A percentile compares a stretch with the other conserved stretches of the same genome.
Conservation (phyloP, 2,329 filamentous ascomycete species). For the Metarhizium anisopliae region DNA sequence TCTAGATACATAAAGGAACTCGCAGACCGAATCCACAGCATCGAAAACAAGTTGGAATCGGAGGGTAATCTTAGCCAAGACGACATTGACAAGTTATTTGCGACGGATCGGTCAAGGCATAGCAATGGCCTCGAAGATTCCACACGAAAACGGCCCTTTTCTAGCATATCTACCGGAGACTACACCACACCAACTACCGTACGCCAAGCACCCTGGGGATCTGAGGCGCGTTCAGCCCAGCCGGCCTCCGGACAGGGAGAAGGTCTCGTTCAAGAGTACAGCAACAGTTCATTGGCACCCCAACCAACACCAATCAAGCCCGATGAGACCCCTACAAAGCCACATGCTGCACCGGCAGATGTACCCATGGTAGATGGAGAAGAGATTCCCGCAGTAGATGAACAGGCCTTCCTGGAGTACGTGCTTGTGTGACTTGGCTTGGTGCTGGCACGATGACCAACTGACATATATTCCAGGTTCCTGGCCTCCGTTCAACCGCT, state of each 20-base stretch:
- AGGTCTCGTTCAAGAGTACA: slow-evolving; percentile 22
- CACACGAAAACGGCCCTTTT: slow-evolving; percentile 37
- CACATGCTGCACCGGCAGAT: slow-evolving; percentile 25
- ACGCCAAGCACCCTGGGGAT: slow-evolving; percentile 36
- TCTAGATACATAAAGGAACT: slow-evolving; percentile 81
- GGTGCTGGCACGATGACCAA: not conserved
- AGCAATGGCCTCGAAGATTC: slow-evolving; percentile 20
- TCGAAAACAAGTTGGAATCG: slow-evolving; percentile 67
- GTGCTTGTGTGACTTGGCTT: slow-evolving; percentile 9
- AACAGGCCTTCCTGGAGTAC: slow-evolving; percentile 37
- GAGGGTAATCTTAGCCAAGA: slow-evolving; percentile 35
- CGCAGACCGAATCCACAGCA: slow-evolving; percentile 71
- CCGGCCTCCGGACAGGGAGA: slow-evolving; percentile 29
- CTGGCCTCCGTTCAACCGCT: slow-evolving; percentile 55
- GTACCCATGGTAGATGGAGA: slow-evolving; percentile 18
- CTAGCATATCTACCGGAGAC: slow-evolving; percentile 34
- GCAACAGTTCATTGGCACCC: slow-evolving; percentile 35
- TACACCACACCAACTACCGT: slow-evolving; percentile 30
- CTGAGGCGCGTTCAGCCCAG: slow-evolving; percentile 37
- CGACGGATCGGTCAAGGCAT: slow-evolving; percentile 22
- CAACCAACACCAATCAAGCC: slow-evolving; percentile 32
- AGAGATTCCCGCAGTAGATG: slow-evolving; percentile 23
- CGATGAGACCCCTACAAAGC: slow-evolving; percentile 27
- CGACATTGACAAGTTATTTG: slow-evolving; percentile 34
- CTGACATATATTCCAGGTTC: slow-evolving; percentile 36